phyloP scores from a whole-genome alignment of 768 basidiomycete species.

The Suillus spraguei region DNA sequence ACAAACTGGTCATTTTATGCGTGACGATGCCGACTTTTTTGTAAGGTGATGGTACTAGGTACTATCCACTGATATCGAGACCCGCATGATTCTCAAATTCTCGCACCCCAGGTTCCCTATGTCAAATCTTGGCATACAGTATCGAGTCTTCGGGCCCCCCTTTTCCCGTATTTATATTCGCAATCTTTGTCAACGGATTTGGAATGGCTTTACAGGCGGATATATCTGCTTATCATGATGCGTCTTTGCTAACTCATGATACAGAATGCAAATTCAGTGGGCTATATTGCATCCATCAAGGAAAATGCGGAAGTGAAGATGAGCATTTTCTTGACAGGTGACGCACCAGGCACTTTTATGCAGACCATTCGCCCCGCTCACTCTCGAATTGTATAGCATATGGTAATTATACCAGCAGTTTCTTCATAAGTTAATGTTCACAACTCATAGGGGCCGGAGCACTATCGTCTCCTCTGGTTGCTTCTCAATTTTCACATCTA shows the following conservation, averaged over 20 bases:
- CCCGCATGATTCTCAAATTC: not conserved
- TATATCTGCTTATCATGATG: not conserved
- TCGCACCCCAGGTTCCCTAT: conserved; percentile 45
- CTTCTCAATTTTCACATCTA: conserved; percentile 77
- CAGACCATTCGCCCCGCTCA: not conserved
- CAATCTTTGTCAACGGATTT: conserved; percentile 49
- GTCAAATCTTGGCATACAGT: conserved; percentile 54
- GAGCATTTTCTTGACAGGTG: conserved; percentile 62
- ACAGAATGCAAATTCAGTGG: conserved; percentile 74
- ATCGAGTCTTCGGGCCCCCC: conserved; percentile 60
- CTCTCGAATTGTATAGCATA: not conserved
- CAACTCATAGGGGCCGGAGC: conserved; percentile 60
- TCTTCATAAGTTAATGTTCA: not conserved
- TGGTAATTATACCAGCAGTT: not conserved
- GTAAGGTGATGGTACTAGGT: conserved; percentile 44
- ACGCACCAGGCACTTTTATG: not conserved
- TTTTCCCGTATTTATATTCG: conserved; percentile 62
- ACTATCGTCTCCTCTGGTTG: conserved; percentile 67
- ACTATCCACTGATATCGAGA: not conserved
- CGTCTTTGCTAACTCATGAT: conserved; percentile 3
- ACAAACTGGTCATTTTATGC: not conserved
- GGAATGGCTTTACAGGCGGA: conserved; percentile 49
- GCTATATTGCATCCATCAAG: conserved; percentile 62
- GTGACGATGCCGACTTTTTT: not conserved
- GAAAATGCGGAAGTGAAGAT: conserved; percentile 64